Conservation (phyloP, 1,284 basidiomycete genomes). For the Chondrostereum purpureum region DNA sequence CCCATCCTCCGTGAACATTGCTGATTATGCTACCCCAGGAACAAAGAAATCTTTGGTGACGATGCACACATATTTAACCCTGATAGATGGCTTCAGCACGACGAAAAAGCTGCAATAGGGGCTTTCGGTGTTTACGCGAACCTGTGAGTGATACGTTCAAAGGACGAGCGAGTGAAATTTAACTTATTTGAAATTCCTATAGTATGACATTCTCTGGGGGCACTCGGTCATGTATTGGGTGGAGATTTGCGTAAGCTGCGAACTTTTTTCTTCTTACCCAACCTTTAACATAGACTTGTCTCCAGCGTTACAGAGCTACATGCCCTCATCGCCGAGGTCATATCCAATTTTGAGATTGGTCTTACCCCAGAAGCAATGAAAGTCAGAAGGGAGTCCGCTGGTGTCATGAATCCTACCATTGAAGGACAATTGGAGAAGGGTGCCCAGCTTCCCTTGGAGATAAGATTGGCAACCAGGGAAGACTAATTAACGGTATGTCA, state of each 20-base stretch:
- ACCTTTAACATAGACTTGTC: too few species aligned
- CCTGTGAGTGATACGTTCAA: conserved; percentile 27
- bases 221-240: conserved; percentile 44
- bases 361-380: conserved; percentile 32
- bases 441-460: conserved; percentile 33
- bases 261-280: too few species aligned
- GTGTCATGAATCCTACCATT: conserved; percentile 50
- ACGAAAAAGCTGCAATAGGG: conserved; percentile 30
- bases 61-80: conserved; percentile 48
- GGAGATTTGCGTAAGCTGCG: conserved; percentile 39
- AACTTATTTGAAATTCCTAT: too few species aligned
- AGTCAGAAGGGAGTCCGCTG: conserved; percentile 41
- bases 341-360: conserved; percentile 44
- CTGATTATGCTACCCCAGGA: conserved; percentile 20
- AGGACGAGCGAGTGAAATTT: background rate
- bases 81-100: conserved; percentile 40
- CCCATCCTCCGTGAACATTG: background rate
- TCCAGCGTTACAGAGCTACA: conserved; percentile 37
- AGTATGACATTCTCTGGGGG: conserved; percentile 44
- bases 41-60: conserved; percentile 43
- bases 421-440: conserved; percentile 43
- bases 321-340: conserved; percentile 40
- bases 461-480: conserved; percentile 28
- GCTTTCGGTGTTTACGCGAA: conserved; percentile 46
- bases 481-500: too few species aligned